Evolutionary conservation across 2,329 filamentous ascomycete species (phyloP).

Genomic region (Pseudogymnoascus sp.): DNA sequence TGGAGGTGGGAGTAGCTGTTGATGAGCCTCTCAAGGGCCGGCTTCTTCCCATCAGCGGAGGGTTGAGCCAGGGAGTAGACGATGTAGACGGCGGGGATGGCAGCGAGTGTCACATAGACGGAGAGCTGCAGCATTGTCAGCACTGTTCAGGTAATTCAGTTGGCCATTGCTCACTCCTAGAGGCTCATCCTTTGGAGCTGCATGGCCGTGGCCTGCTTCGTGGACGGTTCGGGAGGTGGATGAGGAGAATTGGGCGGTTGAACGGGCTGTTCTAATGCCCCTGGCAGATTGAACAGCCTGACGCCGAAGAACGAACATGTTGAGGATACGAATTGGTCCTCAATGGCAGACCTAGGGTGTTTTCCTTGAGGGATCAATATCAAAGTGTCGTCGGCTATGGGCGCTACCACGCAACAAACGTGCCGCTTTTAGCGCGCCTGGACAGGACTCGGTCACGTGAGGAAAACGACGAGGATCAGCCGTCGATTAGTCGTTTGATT

Average conservation of each 20-base stretch:
- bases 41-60: conserved; percentile 29
- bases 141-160: background rate
- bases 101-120: conserved; percentile 38
- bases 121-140: conserved; percentile 30
- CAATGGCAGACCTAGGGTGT: background rate
- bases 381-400: conserved; percentile 6
- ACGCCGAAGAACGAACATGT: conserved; percentile 25
- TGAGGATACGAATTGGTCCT: conserved; percentile 6
- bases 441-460: background rate
- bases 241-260: conserved; percentile 8
- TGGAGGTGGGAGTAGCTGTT: conserved; percentile 45
- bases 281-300: conserved; percentile 24
- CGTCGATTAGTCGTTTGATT: background rate
- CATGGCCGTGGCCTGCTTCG: conserved; percentile 27
- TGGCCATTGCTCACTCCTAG: conserved; percentile 35
- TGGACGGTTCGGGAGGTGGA: conserved; percentile 11
- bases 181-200: conserved; percentile 36
- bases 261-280: conserved; percentile 16
- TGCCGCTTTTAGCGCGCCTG: conserved; percentile 3
- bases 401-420: conserved; percentile 7
- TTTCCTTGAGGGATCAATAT: conserved; percentile 4
- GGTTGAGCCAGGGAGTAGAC: conserved; percentile 37
- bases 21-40: conserved; percentile 41
- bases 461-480: background rate
- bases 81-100: conserved; percentile 35